Conservation (phyloP, 2,329 filamentous ascomycete species). For the Botryosphaeria dothidea region DNA sequence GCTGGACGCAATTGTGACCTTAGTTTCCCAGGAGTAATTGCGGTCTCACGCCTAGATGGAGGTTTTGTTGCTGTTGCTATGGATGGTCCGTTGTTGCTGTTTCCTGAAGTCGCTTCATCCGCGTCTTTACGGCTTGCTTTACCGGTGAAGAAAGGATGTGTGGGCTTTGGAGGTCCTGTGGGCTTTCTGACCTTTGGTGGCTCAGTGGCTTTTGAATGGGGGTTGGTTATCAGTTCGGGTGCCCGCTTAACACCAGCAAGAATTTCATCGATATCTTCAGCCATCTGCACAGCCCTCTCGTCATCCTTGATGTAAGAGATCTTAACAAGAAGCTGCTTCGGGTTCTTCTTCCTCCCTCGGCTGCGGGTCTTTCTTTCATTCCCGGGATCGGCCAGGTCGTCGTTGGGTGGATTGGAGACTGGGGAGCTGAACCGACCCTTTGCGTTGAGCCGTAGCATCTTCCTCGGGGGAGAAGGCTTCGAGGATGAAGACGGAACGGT, state of each 20-base stretch:
- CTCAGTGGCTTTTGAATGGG: background rate
- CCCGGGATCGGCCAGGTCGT: conserved; percentile 20
- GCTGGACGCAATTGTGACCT: conserved; percentile 31
- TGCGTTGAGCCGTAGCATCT: conserved; percentile 43
- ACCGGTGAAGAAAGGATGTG: conserved; percentile 70
- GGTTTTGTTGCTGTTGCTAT: conserved; percentile 26
- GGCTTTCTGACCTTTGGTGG: conserved; percentile 27
- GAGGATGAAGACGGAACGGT: background rate
- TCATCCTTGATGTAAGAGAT: conserved; percentile 62
- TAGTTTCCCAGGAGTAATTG: conserved; percentile 51
- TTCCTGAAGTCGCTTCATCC: conserved; percentile 2
- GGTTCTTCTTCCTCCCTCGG: conserved; percentile 27
- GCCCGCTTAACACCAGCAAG: conserved; percentile 44
- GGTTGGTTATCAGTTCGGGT: conserved; percentile 23
- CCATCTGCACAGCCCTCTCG: conserved; percentile 51
- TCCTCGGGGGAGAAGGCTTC: conserved; percentile 31
- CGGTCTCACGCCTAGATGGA: conserved; percentile 36
- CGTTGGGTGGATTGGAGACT: conserved; percentile 31
- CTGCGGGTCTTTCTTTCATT: conserved; percentile 42
- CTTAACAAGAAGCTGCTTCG: conserved; percentile 48
- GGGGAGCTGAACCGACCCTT: conserved; percentile 50
- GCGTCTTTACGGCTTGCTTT: conserved; percentile 44
- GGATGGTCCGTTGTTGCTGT: background rate
- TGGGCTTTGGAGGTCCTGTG: conserved; percentile 45
- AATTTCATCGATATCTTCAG: conserved; percentile 64